Percentiles rank a stretch among this genome's conserved stretches.
These are phyloP conservation scores for Trifolium pratense DNA, from an alignment of 306 rosid species.

Conservation along the genomic window DNA sequence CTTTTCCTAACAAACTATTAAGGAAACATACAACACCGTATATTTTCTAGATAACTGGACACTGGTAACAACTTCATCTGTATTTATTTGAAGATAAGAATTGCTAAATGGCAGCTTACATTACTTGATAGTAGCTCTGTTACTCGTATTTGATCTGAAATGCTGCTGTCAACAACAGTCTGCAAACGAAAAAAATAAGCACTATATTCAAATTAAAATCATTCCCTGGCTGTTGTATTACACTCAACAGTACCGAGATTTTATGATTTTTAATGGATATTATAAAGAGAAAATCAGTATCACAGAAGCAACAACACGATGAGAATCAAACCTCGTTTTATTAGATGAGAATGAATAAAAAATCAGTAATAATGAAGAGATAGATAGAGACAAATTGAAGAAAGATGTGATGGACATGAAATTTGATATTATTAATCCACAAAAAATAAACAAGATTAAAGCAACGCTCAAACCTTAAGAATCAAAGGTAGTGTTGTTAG, in stretches of 20 bases:
- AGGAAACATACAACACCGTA: constrained; percentile 9
- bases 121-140: constrained; percentile 76
- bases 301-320: background rate
- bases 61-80: constrained; percentile 7
- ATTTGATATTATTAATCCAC: background rate
- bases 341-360: background rate
- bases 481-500: constrained; percentile 83
- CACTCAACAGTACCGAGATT: constrained; percentile 1
- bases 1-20: constrained; percentile 24
- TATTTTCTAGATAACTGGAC: background rate
- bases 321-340: background rate
- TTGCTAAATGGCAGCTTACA: constrained; percentile 62
- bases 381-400: too few relatives aligned
- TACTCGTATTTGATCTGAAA: constrained; percentile 88
- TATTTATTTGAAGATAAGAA: background rate
- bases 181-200: constrained; percentile 44
- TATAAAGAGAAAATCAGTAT: constrained; percentile 19
- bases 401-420: background rate
- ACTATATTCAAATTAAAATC: constrained; percentile 28
- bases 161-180: constrained; percentile 87
- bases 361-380: too few relatives aligned
- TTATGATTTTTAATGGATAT: constrained; percentile 1
- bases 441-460: constrained; percentile 18
- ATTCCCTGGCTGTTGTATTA: constrained; percentile 8
- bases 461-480: constrained; percentile 68